phyloP scores from a whole-genome alignment of 176 grass and related monocot species.

The Stipa capillata region DNA sequence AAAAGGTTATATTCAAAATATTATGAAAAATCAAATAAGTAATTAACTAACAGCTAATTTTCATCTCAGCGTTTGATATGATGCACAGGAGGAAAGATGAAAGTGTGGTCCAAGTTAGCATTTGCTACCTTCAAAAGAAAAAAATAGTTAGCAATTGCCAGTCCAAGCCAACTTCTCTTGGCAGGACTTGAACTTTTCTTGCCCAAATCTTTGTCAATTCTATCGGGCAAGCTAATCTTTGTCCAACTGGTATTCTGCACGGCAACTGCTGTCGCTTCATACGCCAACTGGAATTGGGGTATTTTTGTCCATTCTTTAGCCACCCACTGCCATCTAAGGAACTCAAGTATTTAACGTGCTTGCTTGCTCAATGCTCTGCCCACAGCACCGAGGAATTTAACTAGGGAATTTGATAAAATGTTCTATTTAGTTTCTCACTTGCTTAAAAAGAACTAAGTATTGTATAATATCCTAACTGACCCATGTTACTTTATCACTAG shows the following conservation, averaged over 20 bases:
- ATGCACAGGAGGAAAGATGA: not conserved
- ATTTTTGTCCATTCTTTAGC: not conserved
- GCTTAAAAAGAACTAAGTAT: too few species aligned
- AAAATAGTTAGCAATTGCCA: too few species aligned
- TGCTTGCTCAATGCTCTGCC: too few species aligned
- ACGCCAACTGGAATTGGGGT: not conserved
- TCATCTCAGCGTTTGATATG: not conserved
- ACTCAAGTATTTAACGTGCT: not conserved
- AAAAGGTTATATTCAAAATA: too few species aligned
- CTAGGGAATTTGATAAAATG: too few species aligned
- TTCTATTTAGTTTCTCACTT: too few species aligned
- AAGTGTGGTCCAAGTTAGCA: slow-evolving; percentile 2
- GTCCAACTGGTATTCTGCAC: not conserved
- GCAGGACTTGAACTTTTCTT: not conserved
- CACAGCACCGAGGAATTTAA: too few species aligned
- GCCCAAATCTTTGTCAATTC: not conserved
- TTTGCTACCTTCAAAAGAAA: too few species aligned
- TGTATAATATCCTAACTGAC: too few species aligned
- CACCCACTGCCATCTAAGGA: not conserved
- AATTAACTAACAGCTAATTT: too few species aligned
- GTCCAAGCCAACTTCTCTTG: not conserved
- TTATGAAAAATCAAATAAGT: too few species aligned
- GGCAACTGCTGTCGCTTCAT: not conserved
- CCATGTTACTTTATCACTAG: too few species aligned
- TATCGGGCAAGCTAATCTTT: not conserved